Evolutionary conservation across 345 rosid species (phyloP).

Genomic region (Clarkia xantiana): DNA sequence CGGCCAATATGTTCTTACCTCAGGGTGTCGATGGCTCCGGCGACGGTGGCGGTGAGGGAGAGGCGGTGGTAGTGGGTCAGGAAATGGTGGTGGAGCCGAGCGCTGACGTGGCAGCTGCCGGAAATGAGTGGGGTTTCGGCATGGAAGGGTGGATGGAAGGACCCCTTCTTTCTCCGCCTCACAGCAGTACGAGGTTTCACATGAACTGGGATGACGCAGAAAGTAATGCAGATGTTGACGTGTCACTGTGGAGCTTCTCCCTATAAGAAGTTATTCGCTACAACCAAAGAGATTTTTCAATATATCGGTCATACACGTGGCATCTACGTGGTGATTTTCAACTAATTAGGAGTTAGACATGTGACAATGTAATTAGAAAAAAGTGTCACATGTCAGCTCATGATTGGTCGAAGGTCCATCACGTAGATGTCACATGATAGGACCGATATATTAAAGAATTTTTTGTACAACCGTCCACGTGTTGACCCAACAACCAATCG

Average conservation of each 20-base stretch:
- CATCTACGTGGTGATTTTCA: too few species aligned
- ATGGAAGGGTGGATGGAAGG: conserved; percentile 3
- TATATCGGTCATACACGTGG: too few species aligned
- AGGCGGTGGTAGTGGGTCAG: background rate
- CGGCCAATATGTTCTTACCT: conserved; percentile 11
- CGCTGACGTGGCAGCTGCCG: background rate
- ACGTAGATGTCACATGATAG: too few species aligned
- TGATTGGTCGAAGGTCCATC: too few species aligned
- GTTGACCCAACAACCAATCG: too few species aligned
- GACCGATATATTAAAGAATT: too few species aligned
- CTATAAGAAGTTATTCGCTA: background rate
- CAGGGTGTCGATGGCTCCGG: background rate
- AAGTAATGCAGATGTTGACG: background rate
- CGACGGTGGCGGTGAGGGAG: background rate
- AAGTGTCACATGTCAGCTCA: too few species aligned
- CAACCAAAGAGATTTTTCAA: background rate
- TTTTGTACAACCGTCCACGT: too few species aligned
- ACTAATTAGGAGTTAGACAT: too few species aligned
- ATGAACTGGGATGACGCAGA: conserved; percentile 8
- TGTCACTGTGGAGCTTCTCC: conserved; percentile 6
- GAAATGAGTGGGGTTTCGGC: background rate
- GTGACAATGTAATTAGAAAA: too few species aligned
- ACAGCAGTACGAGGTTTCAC: background rate
- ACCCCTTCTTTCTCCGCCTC: conserved; percentile 12
- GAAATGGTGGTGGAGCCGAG: background rate